These are phyloP conservation scores for Tilletia indica DNA, from an alignment of 1,284 basidiomycete genomes.

Conservation along the genomic window DNA sequence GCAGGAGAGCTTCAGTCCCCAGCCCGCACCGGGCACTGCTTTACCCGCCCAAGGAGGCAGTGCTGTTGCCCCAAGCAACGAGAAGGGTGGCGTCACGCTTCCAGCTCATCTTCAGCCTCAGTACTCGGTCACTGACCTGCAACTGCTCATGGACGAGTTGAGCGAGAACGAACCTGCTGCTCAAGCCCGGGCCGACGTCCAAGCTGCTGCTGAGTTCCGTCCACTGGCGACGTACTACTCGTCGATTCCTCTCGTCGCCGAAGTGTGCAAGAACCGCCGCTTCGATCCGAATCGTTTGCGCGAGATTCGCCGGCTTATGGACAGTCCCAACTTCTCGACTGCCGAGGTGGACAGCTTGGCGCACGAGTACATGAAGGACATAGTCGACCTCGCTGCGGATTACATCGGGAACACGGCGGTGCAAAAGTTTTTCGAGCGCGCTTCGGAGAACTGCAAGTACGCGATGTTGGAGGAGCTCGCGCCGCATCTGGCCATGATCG, in stretches of 20 bases:
- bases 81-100: conserved; percentile 53
- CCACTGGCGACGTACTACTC: conserved; percentile 60
- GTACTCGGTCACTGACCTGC: conserved; percentile 66
- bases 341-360: conserved; percentile 88
- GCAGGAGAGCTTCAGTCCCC: background rate
- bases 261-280: conserved; percentile 57
- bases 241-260: conserved; percentile 45
- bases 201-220: conserved; percentile 67
- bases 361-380: conserved; percentile 77
- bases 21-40: background rate
- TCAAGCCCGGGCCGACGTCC: conserved; percentile 22
- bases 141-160: conserved; percentile 91
- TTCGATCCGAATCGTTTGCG: conserved; percentile 93
- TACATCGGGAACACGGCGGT: conserved; percentile 98
- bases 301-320: conserved; percentile 87
- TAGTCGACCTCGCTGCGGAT: conserved; percentile 86
- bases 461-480: conserved; percentile 89
- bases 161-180: conserved; percentile 60
- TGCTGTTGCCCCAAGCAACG: conserved; percentile 52
- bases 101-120: conserved; percentile 47
- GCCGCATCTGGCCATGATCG: conserved; percentile 93
- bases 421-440: conserved; percentile 94
- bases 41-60: background rate
- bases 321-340: conserved; percentile 73
- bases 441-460: conserved; percentile 72